Conservation (phyloP, 306 rosid species). For the Inga leiocalycina region DNA sequence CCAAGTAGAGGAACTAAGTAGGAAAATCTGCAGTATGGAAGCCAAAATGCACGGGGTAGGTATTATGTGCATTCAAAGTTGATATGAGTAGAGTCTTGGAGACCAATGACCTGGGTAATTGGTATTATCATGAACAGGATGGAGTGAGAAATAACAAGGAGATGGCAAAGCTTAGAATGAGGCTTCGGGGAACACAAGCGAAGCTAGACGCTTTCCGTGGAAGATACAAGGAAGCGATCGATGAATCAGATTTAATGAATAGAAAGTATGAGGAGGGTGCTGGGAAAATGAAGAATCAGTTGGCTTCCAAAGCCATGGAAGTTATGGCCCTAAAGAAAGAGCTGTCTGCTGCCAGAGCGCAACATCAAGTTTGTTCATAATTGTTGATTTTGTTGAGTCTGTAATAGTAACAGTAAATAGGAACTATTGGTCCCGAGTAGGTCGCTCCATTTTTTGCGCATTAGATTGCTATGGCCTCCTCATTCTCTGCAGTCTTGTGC, state of each 20-base stretch:
- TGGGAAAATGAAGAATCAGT: constrained; percentile 53
- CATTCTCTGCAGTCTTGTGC: not conserved
- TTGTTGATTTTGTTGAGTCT: not conserved
- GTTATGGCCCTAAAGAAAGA: constrained; percentile 68
- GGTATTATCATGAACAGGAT: constrained; percentile 45
- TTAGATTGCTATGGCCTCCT: not conserved
- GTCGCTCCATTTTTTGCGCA: not conserved
- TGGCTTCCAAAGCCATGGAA: constrained; percentile 65
- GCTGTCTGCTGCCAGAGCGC: constrained; percentile 40
- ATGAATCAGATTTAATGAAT: constrained; percentile 55
- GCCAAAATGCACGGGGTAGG: constrained; percentile 64
- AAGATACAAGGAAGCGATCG: constrained; percentile 54
- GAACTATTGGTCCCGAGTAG: not conserved
- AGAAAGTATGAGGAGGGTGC: constrained; percentile 60
- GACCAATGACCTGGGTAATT: not conserved
- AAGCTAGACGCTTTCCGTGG: constrained; percentile 61
- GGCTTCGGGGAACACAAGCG: constrained; percentile 74
- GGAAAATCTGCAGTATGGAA: constrained; percentile 59
- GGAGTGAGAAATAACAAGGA: constrained; percentile 45
- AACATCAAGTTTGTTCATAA: constrained; percentile 13
- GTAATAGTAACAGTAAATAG: not conserved
- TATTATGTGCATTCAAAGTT: not conserved
- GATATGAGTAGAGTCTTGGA: not conserved
- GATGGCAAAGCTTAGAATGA: constrained; percentile 59
- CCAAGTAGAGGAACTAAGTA: constrained; percentile 59